Evolutionary conservation across 495 filamentous ascomycete genomes (phyloP).

Genomic region (Aspergillus biplanus): DNA sequence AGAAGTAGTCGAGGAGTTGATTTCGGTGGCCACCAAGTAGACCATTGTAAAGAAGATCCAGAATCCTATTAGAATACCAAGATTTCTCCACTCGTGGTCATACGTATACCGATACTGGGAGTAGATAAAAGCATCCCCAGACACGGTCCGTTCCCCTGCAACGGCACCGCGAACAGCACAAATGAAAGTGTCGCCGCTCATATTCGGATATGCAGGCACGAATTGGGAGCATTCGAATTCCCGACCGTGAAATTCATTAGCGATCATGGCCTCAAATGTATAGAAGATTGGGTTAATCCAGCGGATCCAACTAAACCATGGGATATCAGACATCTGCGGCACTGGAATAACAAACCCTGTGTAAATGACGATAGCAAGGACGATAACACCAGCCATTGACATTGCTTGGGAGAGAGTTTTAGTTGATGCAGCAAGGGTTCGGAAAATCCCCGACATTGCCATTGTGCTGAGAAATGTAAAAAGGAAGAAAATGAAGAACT

Average conservation of each 20-base stretch:
- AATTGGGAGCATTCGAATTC: constrained; percentile 51
- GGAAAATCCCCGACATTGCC: constrained; percentile 58
- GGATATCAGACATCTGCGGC: constrained; percentile 46
- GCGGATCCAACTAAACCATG: constrained; percentile 56
- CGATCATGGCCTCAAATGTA: constrained; percentile 46
- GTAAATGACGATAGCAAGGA: constrained; percentile 51
- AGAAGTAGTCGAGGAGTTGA: constrained; percentile 48
- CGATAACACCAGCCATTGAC: constrained; percentile 50
- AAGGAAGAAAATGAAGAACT: constrained; percentile 68
- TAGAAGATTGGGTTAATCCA: constrained; percentile 53
- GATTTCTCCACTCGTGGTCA: constrained; percentile 66
- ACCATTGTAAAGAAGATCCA: constrained; percentile 62
- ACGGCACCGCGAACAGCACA: constrained; percentile 57
- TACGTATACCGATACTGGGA: constrained; percentile 59
- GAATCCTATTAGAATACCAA: constrained; percentile 68
- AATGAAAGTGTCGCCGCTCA: constrained; percentile 53
- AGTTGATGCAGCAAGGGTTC: constrained; percentile 50
- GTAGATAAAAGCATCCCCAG: constrained; percentile 57
- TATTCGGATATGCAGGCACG: constrained; percentile 54
- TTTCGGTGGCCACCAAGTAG: constrained; percentile 48
- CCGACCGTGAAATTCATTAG: constrained; percentile 63
- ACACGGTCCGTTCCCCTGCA: constrained; percentile 55
- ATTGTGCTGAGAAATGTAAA: constrained; percentile 58
- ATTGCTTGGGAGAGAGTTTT: constrained; percentile 55
- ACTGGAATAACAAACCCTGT: constrained; percentile 52